Base-by-base conservation (phyloP, 768 basidiomycete species). In the Lactarius vividus region DNA sequence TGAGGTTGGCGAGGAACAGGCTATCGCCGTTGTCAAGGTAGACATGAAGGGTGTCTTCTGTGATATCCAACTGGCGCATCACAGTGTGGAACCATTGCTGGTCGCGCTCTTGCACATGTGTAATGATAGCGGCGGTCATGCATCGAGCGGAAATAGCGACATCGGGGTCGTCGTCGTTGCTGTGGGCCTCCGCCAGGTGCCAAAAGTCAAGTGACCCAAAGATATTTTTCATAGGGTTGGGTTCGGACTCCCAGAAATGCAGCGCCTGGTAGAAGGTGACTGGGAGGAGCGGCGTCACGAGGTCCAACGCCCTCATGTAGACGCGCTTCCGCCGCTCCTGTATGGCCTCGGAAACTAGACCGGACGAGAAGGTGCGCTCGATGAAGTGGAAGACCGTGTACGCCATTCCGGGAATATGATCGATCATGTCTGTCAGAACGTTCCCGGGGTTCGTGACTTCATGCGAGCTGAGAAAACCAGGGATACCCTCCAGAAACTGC, bases 361-460 rank as follows among this genome's bases (percentile, higher is more conserved):
- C 57, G 16, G 57, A 59, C 20, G 66, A 67, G 49, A 63, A 67
- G 0, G 61, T 67, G 57, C 66, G 66, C 26, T 62, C 35, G 26
- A 67, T 63, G 52, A 67, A 63, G 57, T 54, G 57, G 57, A 59
- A 67, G 9, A 63, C 52, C 6, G 66, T 62, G 53, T 67, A 62
- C 3, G 66, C 61, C 66, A 67, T 63, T 40, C 61, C 52, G 20
- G 66, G 62, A 26, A 62, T 49, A 42, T 26, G 31, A 31, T 67
- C 31, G 18, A 66, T 33, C 13, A 66, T 39, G 18, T 58, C 39
- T 13, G 15, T 33, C 56, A 66, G 20, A 7, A 62, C 39, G 33
- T 28, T 42, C 23, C 44, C 15, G 6, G 65, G 61, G 18, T 53
- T 37, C 8, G n/a, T 33, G 37, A 66, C 56, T 16, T 67, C 61